Conservation (phyloP, 2,329 filamentous ascomycete genomes). For the Leptodontidium sp. region DNA sequence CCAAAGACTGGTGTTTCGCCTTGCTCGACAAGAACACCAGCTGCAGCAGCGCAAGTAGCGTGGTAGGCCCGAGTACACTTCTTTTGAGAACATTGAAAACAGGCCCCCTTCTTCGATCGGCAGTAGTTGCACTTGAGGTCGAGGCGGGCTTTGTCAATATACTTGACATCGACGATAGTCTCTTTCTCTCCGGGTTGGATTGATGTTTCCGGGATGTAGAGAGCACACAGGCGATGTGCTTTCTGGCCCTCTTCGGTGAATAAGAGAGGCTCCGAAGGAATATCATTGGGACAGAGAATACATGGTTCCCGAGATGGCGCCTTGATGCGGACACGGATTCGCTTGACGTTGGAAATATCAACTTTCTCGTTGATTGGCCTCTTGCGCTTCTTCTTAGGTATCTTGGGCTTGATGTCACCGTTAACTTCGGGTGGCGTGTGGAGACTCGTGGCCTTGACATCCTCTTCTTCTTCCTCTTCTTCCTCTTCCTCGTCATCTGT, state of each 20-base stretch:
- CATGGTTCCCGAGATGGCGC: conserved; percentile 78
- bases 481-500: conserved; percentile 75
- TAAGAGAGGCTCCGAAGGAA: conserved; percentile 81
- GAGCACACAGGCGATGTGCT: conserved; percentile 87
- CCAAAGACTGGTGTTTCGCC: conserved; percentile 86
- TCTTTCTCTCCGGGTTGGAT: conserved; percentile 78
- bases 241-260: conserved; percentile 87
- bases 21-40: conserved; percentile 90
- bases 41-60: conserved; percentile 90
- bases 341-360: conserved; percentile 64
- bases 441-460: conserved; percentile 71
- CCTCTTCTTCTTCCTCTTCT: conserved; percentile 67
- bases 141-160: conserved; percentile 84
- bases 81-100: conserved; percentile 95
- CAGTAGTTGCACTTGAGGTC: conserved; percentile 96
- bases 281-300: conserved; percentile 90
- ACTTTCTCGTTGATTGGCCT: conserved; percentile 57
- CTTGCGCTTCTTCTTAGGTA: conserved; percentile 73
- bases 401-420: conserved; percentile 72
- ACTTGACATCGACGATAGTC: conserved; percentile 78
- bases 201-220: conserved; percentile 92
- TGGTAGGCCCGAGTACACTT: conserved; percentile 96
- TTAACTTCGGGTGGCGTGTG: conserved; percentile 79
- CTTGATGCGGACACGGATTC: conserved; percentile 78
- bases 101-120: conserved; percentile 91